Conservation (phyloP, 768 basidiomycete genomes). For the Phaeotremella fagi region DNA sequence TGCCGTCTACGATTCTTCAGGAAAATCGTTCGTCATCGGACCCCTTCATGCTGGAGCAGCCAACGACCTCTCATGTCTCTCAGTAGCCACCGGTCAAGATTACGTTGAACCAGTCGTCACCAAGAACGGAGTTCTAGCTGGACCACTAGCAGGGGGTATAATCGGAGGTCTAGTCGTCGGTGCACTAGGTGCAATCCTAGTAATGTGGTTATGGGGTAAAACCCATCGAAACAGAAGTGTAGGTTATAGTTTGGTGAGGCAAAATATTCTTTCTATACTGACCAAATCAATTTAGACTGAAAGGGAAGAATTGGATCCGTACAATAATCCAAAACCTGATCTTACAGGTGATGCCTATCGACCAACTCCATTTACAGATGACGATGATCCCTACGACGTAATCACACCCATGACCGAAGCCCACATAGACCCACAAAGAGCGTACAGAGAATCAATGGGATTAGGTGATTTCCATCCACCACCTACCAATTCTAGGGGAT, state of each 20-base stretch:
- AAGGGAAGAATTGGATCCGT: neutral
- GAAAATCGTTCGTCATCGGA: slow-evolving; percentile 30
- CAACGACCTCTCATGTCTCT: slow-evolving; percentile 21
- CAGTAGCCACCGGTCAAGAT: slow-evolving; percentile 19
- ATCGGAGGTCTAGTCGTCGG: slow-evolving; percentile 23
- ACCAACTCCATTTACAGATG: neutral
- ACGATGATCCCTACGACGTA: neutral
- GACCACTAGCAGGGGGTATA: slow-evolving; percentile 17
- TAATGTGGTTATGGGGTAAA: slow-evolving; percentile 19
- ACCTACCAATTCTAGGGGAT: neutral
- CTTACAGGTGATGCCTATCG: neutral
- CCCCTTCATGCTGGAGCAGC: slow-evolving; percentile 30
- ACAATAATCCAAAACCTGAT: neutral
- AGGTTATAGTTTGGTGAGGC: neutral
- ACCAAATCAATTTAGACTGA: slow-evolving; percentile 2
- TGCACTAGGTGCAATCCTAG: slow-evolving; percentile 8
- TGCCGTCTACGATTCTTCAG: slow-evolving; percentile 25
- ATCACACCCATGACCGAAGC: neutral
- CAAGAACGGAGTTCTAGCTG: slow-evolving; percentile 1
- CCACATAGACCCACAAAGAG: neutral
- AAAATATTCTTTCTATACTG: slow-evolving; percentile 2
- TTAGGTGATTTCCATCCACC: neutral
- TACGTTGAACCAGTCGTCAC: neutral
- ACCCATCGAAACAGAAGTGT: slow-evolving; percentile 1
- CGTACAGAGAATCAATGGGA: neutral